These are phyloP conservation scores for Wallacemonas rigidus DNA, from an alignment of 208 protist species.

Conservation along the genomic window DNA sequence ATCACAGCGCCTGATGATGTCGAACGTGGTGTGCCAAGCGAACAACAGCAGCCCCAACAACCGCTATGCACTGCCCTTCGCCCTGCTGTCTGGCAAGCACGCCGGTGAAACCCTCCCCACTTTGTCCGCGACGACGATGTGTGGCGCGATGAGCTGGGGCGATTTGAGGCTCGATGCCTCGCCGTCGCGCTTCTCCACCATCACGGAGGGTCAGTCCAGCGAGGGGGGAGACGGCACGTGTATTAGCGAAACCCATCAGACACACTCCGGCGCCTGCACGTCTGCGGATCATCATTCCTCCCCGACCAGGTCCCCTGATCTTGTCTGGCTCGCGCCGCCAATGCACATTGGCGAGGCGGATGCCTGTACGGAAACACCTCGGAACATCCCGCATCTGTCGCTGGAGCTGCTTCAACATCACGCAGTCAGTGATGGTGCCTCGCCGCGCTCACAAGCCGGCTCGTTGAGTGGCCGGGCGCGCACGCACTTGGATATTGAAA, in stretches of 20 bases:
- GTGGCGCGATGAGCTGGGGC: not conserved
- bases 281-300: not conserved
- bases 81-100: not conserved
- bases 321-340: constrained; percentile 10
- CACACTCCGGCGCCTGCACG: not conserved
- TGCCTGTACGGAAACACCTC: not conserved
- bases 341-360: not conserved
- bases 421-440: not conserved
- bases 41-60: constrained; percentile 15
- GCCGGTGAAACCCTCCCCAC: not conserved
- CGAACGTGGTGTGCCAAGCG: not conserved
- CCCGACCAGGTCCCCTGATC: not conserved
- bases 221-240: constrained; percentile 7
- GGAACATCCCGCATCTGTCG: not conserved
- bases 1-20: not conserved
- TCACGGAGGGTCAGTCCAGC: constrained; percentile 22
- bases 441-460: not conserved
- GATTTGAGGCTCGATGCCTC: not conserved
- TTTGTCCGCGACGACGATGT: not conserved
- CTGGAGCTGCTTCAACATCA: constrained; percentile 13
- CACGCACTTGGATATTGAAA: constrained; percentile 13
- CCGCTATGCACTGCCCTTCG: constrained; percentile 3
- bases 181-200: constrained; percentile 20
- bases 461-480: constrained; percentile 11
- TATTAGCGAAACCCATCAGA: not conserved